phyloP scores from a whole-genome alignment of 1,139 yeast genomes.

The Ogataea hybrid region DNA sequence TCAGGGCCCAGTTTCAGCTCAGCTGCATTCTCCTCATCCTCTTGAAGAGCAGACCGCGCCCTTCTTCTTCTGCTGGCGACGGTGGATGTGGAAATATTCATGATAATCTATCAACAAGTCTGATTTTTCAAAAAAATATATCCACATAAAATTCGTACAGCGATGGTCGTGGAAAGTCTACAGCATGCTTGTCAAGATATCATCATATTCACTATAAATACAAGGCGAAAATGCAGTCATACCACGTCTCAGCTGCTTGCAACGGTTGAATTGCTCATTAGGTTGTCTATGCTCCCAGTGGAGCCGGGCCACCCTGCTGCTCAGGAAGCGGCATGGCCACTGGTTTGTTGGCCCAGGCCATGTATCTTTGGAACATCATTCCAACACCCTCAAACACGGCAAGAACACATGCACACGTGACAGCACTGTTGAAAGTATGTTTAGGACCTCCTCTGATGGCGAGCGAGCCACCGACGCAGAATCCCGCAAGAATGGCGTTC shows the following conservation, averaged over 20 bases:
- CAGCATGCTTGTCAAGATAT: conserved; percentile 1
- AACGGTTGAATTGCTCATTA: not conserved
- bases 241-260: conserved; percentile 4
- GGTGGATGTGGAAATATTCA: conserved; percentile 91
- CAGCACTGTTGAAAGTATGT: conserved; percentile 95
- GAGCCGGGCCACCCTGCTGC: conserved; percentile 31
- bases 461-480: conserved; percentile 96
- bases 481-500: conserved; percentile 98
- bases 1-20: conserved; percentile 87
- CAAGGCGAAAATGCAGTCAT: conserved; percentile 8
- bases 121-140: not conserved
- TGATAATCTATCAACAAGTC: conserved; percentile 28
- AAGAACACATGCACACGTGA: conserved; percentile 94
- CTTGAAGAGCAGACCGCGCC: conserved; percentile 55
- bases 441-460: conserved; percentile 99
- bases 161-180: conserved; percentile 5
- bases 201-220: conserved; percentile 7
- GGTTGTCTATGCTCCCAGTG: conserved; percentile 41
- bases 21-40: conserved; percentile 90
- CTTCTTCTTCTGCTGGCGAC: conserved; percentile 79
- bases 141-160: not conserved
- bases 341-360: conserved; percentile 84
- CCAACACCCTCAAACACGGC: conserved; percentile 99
- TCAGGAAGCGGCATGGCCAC: conserved; percentile 76
- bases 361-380: conserved; percentile 87